phyloP scores from a whole-genome alignment of 106 monocot genomes.

The Triglochin maritima region DNA sequence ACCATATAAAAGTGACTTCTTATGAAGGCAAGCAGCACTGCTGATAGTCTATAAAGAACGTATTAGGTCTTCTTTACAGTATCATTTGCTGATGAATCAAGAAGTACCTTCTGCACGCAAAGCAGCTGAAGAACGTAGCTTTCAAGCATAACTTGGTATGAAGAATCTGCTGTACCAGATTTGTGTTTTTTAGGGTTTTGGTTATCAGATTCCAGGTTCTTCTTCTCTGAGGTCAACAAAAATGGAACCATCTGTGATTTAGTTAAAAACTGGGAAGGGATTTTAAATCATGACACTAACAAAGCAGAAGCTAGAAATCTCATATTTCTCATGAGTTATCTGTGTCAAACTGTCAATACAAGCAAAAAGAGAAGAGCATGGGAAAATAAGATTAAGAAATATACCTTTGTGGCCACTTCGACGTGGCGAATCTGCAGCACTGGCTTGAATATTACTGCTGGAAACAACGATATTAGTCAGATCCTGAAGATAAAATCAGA shows the following conservation, averaged over 20 bases:
- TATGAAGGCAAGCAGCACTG: not conserved
- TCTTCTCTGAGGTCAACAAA: not conserved
- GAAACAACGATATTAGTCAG: not conserved
- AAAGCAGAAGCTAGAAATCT: too few relatives aligned
- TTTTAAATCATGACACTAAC: too few relatives aligned
- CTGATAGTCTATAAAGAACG: not conserved
- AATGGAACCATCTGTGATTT: too few relatives aligned
- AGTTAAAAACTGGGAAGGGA: too few relatives aligned
- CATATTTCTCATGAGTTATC: too few relatives aligned
- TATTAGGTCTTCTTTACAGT: not conserved
- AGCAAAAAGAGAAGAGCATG: not conserved
- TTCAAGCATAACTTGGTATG: slow-evolving; percentile 52
- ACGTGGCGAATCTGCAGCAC: slow-evolving; percentile 10
- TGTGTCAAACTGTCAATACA: not conserved
- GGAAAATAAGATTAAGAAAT: not conserved
- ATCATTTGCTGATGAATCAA: slow-evolving; percentile 31
- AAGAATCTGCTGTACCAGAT: slow-evolving; percentile 36
- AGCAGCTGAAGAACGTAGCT: slow-evolving; percentile 58
- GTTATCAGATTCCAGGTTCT: slow-evolving; percentile 5
- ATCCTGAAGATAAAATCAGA: not conserved
- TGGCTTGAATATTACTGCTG: slow-evolving; percentile 15
- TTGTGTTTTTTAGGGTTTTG: slow-evolving; percentile 8
- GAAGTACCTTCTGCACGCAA: slow-evolving; percentile 51
- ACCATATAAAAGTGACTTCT: too few relatives aligned
- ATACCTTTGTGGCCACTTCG: slow-evolving; percentile 23